A percentile compares a stretch with the other conserved stretches of the same genome.
phyloP scores from a whole-genome alignment of 805 yeast species.

The Hanseniaspora hatyaiensis region DNA sequence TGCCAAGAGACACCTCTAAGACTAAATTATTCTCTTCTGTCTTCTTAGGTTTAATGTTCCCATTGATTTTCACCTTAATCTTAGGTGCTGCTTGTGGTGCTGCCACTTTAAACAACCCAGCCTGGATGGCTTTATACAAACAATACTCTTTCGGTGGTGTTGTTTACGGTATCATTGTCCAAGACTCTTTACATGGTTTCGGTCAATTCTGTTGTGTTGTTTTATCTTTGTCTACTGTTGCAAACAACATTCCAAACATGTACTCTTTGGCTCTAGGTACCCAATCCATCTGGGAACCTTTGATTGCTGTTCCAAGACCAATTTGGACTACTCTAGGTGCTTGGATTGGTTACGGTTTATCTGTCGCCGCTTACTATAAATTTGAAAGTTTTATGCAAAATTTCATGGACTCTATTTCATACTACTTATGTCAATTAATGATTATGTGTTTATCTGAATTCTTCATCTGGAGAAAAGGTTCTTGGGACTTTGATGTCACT shows the following conservation, averaged over 20 bases:
- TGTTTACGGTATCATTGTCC: constrained; percentile 62
- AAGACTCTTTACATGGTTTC: constrained; percentile 72
- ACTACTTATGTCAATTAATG: constrained; percentile 79
- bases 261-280: constrained; percentile 79
- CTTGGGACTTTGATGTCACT: constrained; percentile 45
- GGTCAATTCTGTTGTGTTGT: constrained; percentile 83
- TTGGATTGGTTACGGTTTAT: constrained; percentile 64
- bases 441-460: constrained; percentile 68
- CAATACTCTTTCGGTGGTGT: constrained; percentile 65
- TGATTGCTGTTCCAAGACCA: constrained; percentile 65
- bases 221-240: constrained; percentile 70
- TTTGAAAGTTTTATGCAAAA: constrained; percentile 65
- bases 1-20: constrained; percentile 52
- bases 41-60: constrained; percentile 49
- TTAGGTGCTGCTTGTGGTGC: constrained; percentile 81
- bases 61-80: constrained; percentile 58
- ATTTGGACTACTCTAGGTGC: constrained; percentile 70
- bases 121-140: constrained; percentile 41
- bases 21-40: constrained; percentile 52
- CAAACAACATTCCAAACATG: constrained; percentile 87
- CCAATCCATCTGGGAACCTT: constrained; percentile 67
- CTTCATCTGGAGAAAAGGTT: constrained; percentile 59
- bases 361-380: constrained; percentile 75
- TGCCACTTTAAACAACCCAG: constrained; percentile 41
- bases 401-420: constrained; percentile 84